These are phyloP conservation scores for Gloeostereum incarnatum DNA, from an alignment of 768 basidiomycete genomes.

Conservation along the genomic window DNA sequence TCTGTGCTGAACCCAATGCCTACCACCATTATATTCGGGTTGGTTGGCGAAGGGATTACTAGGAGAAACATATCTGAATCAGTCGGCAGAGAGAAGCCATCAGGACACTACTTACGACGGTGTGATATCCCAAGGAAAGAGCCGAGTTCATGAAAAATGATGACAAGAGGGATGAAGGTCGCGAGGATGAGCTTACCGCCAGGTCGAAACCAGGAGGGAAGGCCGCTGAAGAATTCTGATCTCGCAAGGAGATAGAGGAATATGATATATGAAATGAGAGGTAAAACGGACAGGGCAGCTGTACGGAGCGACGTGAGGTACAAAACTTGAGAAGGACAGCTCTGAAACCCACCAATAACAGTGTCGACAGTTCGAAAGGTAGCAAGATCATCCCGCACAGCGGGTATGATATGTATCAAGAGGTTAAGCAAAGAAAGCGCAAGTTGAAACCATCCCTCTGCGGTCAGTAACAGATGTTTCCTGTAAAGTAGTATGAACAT, in stretches of 20 bases:
- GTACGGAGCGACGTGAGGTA: conserved; percentile 6
- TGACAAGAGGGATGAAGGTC: conserved; percentile 44
- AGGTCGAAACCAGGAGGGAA: conserved; percentile 40
- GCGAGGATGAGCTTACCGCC: conserved; percentile 36
- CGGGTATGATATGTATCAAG: conserved; percentile 45
- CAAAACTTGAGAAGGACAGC: not conserved
- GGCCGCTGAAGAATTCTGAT: conserved; percentile 36
- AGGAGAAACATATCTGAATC: no score
- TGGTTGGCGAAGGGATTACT: conserved; percentile 1
- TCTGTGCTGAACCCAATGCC: conserved; percentile 31
- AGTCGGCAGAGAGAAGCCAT: no score
- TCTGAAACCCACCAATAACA: conserved; percentile 46
- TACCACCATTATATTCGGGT: conserved; percentile 8
- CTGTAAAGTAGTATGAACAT: conserved; percentile 18
- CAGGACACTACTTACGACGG: conserved; percentile 40
- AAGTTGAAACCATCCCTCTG: conserved; percentile 57
- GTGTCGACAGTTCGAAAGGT: conserved; percentile 49
- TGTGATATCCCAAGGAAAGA: conserved; percentile 56
- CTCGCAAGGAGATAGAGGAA: conserved; percentile 54
- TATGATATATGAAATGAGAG: conserved; percentile 52
- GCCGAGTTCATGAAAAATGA: conserved; percentile 47
- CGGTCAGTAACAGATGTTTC: conserved; percentile 47
- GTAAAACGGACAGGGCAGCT: conserved; percentile 54
- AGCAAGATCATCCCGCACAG: conserved; percentile 32
- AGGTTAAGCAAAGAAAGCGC: conserved; percentile 51